Evolutionary conservation across 1,284 basidiomycete genomes (phyloP), one percentile per base, ranked within the genome.

Genomic region (Termitomyces sp.): DNA sequence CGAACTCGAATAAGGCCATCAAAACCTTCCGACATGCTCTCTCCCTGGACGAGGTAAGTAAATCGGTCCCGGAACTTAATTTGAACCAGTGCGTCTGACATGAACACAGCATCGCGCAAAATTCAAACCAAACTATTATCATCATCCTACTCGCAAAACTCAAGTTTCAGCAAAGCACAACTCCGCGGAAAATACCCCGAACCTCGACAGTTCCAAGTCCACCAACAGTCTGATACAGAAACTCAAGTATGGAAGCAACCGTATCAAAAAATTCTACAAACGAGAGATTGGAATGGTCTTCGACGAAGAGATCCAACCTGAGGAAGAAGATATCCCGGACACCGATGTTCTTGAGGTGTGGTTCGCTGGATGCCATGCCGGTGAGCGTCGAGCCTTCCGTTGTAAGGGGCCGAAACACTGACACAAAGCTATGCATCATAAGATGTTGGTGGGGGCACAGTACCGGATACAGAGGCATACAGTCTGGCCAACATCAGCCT

Each of bases 371-470:
- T 79, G 79, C 55, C 84, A 86, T 61, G 64, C 69, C 28, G 84
- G 84, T 84, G 50, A 56, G 76, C 61, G 34, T 0, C n/a, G 4
- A 24, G 26, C 13, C 28, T 30, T 49, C 34, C 31, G 42, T n/a
- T 52, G n/a, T 28, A 17, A 17, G 24, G 36, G 34, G 10, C 9
- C 12, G 13, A 17, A 19, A 36, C 2, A 38, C 34, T 38, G n/a
- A n/a, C n/a, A 49, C 42, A 6, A 21, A 49, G 28, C 15, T 54
- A 40, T 42, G 58, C 17, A 12, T 43, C 36, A 43, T n/a, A 13
- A 88, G 88, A 90, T 62, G 72, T 90, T 33, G 88, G 88, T 8
- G 88, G 88, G 21, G 84, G 87, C 17, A 67, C 72, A 2, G 80
- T 81, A 1, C 38, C 58, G 0, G 79, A 88, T 60, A 64, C 64